Evolutionary conservation across 208 protist genomes (phyloP), one percentile per base, ranked within the genome.

Genomic region (Crithidia mellificae): DNA sequence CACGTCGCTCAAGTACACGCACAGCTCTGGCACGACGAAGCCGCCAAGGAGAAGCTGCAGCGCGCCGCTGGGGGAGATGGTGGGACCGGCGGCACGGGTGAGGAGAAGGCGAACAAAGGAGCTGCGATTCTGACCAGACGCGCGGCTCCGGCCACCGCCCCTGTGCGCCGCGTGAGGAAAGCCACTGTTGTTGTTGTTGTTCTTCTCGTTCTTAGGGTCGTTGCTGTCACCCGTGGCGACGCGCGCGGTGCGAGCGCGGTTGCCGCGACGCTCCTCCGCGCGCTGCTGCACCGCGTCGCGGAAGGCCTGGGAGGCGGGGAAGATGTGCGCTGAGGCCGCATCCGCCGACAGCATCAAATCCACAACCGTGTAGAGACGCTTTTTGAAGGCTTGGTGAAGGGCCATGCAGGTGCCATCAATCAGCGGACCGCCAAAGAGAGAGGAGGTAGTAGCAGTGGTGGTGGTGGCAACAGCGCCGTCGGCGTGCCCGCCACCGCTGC

Each of bases 1-100:
- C 11, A 94, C 82, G 36, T 83, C 77, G 56, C 81, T 78, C 15
- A 91, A 47, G 75, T 91, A 91, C 6, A 83, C 70, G 62, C 80
- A 91, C 47, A 94, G 49, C 72, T 94, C 88, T 6, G 87, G 81
- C 15, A 94, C 50, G 1, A 82, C 63, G 58, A 94, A 94, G 44
- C 85, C 85, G 15, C 76, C 56, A n/a, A 87, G 47, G 8, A 94
- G 67, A 20, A 90, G 66, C 22, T 71, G 70, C 32, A 91, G 47
- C 19, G 81, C 71, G 29, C 67, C 72, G 12, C 52, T 65, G 5
- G 83, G 80, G 6, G 49, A 82, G 62, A 69, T 69, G 63, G 41
- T 57, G 55, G 36, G 61, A 15, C 38, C 67, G 25, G 50, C 77
- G 57, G 63, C 87, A 68, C 50, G 81, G 62, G 58, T 73, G 30